These are phyloP conservation scores for Pilaira anomala DNA, from an alignment of 192 early-diverging fungal species.

Conservation along the genomic window DNA sequence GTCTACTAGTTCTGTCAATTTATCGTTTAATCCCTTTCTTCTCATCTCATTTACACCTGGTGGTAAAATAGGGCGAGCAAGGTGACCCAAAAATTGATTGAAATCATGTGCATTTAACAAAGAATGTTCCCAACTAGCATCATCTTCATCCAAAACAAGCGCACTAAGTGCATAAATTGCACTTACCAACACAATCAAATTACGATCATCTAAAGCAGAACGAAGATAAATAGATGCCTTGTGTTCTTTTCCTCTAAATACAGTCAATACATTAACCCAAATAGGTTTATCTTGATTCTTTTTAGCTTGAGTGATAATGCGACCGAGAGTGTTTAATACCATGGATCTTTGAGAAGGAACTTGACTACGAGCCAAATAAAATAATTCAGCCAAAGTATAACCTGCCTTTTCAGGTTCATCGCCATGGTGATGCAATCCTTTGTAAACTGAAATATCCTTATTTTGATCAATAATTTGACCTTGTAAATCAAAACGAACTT, in stretches of 20 bases:
- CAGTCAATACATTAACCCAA: background rate
- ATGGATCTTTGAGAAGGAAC: conserved; percentile 76
- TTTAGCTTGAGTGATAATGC: conserved; percentile 52
- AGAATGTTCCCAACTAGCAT: conserved; percentile 15
- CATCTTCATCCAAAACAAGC: conserved; percentile 33
- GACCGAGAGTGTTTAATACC: conserved; percentile 58
- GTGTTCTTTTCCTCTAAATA: conserved; percentile 8
- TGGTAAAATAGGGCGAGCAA: conserved; percentile 1
- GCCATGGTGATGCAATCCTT: conserved; percentile 89
- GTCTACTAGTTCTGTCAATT: conserved; percentile 18
- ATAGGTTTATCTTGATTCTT: background rate
- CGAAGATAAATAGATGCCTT: conserved; percentile 50
- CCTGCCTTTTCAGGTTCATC: conserved; percentile 80
- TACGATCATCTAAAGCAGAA: conserved; percentile 63
- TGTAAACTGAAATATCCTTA: conserved; percentile 52
- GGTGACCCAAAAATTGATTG: conserved; percentile 17
- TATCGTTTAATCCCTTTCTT: conserved; percentile 5
- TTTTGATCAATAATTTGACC: conserved; percentile 63
- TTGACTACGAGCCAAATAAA: conserved; percentile 77
- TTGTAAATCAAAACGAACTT: conserved; percentile 76
- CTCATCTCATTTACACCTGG: background rate
- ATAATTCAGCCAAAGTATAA: conserved; percentile 79
- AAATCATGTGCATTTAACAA: conserved; percentile 34
- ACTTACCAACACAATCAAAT: conserved; percentile 53
- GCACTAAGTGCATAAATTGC: conserved; percentile 48